These are phyloP conservation scores for Nakazawaea holstii DNA, from an alignment of 805 yeast genomes.

Conservation along the genomic window DNA sequence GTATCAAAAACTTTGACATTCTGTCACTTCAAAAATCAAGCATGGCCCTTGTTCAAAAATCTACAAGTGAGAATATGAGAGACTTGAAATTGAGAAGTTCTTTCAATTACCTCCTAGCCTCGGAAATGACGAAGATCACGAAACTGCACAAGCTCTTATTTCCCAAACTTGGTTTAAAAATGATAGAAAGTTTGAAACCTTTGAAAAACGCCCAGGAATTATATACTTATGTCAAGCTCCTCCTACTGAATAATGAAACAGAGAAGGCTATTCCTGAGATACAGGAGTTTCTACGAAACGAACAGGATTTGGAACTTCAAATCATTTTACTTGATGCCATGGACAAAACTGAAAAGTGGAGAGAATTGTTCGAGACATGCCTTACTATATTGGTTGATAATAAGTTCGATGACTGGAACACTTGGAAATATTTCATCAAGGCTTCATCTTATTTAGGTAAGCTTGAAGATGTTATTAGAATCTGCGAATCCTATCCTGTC, in stretches of 20 bases:
- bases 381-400: conserved; percentile 36
- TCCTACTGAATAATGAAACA: conserved; percentile 30
- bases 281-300: conserved; percentile 27
- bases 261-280: conserved; percentile 28
- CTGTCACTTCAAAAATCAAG: conserved; percentile 51
- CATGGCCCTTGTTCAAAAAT: conserved; percentile 32
- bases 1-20: conserved; percentile 42
- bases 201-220: conserved; percentile 57
- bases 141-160: conserved; percentile 45
- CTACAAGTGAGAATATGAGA: conserved; percentile 26
- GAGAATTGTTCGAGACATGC: conserved; percentile 34
- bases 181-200: conserved; percentile 50
- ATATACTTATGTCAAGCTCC: conserved; percentile 50
- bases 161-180: conserved; percentile 55
- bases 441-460: conserved; percentile 34
- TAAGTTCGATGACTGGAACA: conserved; percentile 67
- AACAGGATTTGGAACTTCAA: conserved; percentile 59
- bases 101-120: conserved; percentile 41
- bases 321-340: conserved; percentile 47
- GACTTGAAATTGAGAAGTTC: conserved; percentile 48
- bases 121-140: conserved; percentile 26
- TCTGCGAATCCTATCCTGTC: conserved; percentile 24
- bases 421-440: conserved; percentile 56
- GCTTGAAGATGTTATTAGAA: conserved; percentile 24
- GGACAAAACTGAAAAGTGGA: conserved; percentile 35